These are phyloP conservation scores for Murraya koenigii DNA, from an alignment of 345 rosid species.

Conservation along the genomic window DNA sequence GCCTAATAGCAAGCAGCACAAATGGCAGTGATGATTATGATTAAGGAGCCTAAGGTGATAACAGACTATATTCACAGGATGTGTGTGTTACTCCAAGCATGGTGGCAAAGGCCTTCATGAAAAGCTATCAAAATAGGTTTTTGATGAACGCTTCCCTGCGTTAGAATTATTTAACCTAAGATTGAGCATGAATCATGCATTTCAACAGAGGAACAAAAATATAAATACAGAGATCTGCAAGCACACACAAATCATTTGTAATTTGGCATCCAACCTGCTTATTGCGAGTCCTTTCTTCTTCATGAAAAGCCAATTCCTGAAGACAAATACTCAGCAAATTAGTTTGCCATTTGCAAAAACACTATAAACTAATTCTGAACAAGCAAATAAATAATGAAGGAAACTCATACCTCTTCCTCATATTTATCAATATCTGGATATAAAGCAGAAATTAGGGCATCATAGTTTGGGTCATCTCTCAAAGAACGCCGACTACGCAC, in stretches of 20 bases:
- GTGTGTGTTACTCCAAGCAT: not conserved
- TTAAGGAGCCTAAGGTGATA: not conserved
- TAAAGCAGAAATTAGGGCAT: conserved; percentile 77
- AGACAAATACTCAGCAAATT: conserved; percentile 17
- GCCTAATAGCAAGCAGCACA: not conserved
- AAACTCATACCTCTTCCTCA: conserved; percentile 66
- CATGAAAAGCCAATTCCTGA: conserved; percentile 83
- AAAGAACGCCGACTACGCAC: conserved; percentile 95
- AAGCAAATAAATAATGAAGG: conserved; percentile 3
- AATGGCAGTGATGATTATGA: not conserved
- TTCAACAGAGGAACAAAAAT: conserved; percentile 11
- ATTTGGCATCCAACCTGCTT: conserved; percentile 60
- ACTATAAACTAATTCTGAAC: conserved; percentile 9
- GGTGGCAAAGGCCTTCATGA: not conserved
- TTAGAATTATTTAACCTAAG: conserved; percentile 3
- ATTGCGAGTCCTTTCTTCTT: conserved; percentile 80
- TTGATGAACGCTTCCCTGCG: conserved; percentile 6
- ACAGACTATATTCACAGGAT: not conserved
- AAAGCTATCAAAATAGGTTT: conserved; percentile 6
- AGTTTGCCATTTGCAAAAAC: conserved; percentile 9
- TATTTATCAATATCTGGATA: conserved; percentile 77
- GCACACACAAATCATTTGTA: not conserved
- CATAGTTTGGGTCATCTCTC: conserved; percentile 92
- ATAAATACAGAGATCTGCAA: conserved; percentile 11
- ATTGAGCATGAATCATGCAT: not conserved